Conservation (phyloP, 768 basidiomycete species). For the Podaxis sp. region DNA sequence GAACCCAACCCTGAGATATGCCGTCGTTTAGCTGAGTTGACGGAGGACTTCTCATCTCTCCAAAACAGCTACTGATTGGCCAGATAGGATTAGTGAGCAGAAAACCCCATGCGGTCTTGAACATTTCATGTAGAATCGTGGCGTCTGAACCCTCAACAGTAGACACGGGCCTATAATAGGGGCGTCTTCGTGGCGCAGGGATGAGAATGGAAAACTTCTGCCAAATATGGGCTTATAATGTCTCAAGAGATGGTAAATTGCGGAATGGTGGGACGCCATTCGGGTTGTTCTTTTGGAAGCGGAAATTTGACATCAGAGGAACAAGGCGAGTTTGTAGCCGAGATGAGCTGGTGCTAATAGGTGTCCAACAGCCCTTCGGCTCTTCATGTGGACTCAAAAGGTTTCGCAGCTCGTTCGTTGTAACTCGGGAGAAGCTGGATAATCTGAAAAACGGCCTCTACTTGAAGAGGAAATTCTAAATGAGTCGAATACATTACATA, state of each 20-base stretch:
- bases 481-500: neutral
- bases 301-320: neutral
- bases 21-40: neutral
- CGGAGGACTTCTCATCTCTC: neutral
- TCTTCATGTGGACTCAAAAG: neutral
- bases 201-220: neutral
- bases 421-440: neutral
- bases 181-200: neutral
- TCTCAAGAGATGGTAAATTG: neutral
- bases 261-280: neutral
- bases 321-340: neutral
- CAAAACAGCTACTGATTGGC: neutral
- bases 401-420: neutral
- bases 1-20: constrained; percentile 4
- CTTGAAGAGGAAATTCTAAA: neutral
- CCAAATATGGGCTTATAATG: neutral
- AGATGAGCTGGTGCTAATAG: neutral
- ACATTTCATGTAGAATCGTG: neutral
- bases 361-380: neutral
- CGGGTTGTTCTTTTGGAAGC: neutral
- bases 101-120: constrained; percentile 7
- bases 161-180: neutral
- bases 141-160: neutral
- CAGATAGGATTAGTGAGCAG: neutral
- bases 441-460: neutral